Evolutionary conservation across 805 yeast genomes (phyloP).

Genomic region (Starmera pachycereana): DNA sequence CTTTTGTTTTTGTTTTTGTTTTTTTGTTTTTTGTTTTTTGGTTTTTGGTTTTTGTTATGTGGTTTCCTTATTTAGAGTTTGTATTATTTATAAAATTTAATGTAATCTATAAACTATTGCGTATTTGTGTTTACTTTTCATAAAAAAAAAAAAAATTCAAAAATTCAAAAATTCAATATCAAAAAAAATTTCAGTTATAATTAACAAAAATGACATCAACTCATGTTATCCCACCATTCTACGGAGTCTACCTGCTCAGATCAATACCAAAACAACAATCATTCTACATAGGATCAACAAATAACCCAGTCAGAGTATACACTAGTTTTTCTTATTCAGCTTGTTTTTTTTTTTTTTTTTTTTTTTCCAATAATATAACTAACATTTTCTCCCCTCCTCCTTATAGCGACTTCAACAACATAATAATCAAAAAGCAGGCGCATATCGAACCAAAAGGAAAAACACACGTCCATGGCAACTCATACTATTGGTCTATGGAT

Average conservation of each 20-base stretch:
- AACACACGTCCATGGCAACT: conserved; percentile 70
- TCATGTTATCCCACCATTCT: conserved; percentile 30
- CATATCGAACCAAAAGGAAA: conserved; percentile 47
- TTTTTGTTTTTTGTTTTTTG: no score
- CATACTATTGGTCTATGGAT: conserved; percentile 54
- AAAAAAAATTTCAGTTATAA: no score
- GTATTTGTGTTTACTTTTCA: no score
- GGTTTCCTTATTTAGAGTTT: no score
- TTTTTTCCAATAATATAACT: neutral
- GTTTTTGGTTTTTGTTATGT: no score
- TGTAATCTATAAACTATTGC: no score
- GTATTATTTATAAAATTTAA: no score
- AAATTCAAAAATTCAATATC: no score
- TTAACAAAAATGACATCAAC: no score
- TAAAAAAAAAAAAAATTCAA: no score
- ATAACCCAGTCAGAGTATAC: conserved; percentile 56
- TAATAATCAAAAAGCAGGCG: conserved; percentile 69
- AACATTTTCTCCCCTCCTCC: conserved; percentile 13
- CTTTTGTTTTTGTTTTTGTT: no score
- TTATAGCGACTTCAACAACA: conserved; percentile 64
- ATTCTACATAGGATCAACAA: conserved; percentile 76
- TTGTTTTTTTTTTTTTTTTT: conserved; percentile 2
- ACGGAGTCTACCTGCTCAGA: conserved; percentile 62
- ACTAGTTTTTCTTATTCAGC: no score
- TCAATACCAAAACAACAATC: conserved; percentile 47